Evolutionary conservation across 2,329 filamentous ascomycete genomes (phyloP).

Genomic region (Fusarium chaquense): DNA sequence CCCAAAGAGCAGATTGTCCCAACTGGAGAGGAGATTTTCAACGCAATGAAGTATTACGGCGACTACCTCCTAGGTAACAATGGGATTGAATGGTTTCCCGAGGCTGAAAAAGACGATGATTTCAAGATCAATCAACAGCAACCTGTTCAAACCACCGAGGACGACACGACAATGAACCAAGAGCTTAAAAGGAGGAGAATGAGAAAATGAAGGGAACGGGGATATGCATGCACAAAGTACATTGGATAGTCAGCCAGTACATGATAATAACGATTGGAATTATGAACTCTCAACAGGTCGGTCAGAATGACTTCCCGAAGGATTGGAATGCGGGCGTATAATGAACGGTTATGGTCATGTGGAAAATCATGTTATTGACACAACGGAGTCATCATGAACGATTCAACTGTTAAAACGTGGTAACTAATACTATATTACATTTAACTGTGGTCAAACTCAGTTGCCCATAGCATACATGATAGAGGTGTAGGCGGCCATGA

Average conservation of each 20-base stretch:
- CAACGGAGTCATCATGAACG: slow-evolving; percentile 25
- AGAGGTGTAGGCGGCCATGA: slow-evolving; percentile 59
- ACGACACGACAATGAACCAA: slow-evolving; percentile 33
- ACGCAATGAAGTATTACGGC: slow-evolving; percentile 85
- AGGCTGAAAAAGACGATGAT: slow-evolving; percentile 42
- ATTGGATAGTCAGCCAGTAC: slow-evolving; percentile 18
- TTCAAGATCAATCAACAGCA: slow-evolving; percentile 18
- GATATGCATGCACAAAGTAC: background rate
- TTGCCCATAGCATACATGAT: slow-evolving; percentile 54
- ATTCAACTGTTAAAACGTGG: slow-evolving; percentile 16
- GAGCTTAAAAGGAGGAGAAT: slow-evolving; percentile 51
- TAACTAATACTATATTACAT: slow-evolving; percentile 23
- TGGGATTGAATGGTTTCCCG: slow-evolving; percentile 65
- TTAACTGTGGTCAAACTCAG: slow-evolving; percentile 16
- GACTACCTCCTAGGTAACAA: slow-evolving; percentile 81
- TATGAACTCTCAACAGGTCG: slow-evolving; percentile 25
- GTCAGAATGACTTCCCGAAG: slow-evolving; percentile 15
- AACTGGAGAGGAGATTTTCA: slow-evolving; percentile 87
- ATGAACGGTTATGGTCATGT: slow-evolving; percentile 29
- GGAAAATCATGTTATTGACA: slow-evolving; percentile 29
- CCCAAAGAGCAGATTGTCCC: slow-evolving; percentile 89
- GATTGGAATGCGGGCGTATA: slow-evolving; percentile 32
- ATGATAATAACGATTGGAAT: slow-evolving; percentile 31
- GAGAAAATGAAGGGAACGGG: slow-evolving; percentile 41
- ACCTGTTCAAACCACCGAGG: slow-evolving; percentile 6